Conservation (phyloP, 345 rosid species). For the Arabidopsis arenosa region DNA sequence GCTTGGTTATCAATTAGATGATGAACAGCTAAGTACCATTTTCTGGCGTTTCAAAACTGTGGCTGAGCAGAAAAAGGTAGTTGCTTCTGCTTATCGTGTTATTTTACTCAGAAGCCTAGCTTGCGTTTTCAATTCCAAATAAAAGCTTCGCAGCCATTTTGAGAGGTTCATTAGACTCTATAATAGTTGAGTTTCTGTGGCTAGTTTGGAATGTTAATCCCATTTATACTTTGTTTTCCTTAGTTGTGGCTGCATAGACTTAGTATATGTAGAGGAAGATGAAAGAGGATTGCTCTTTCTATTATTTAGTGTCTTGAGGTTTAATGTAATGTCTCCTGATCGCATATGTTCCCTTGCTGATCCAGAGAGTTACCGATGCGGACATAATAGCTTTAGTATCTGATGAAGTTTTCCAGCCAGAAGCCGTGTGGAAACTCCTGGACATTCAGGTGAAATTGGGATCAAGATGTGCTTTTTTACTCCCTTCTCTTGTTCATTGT, state of each 20-base stretch:
- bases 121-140: not conserved
- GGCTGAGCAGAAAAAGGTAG: conserved; percentile 92
- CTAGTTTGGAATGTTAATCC: not conserved
- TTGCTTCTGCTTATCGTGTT: conserved; percentile 1
- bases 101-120: not conserved
- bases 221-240: not conserved
- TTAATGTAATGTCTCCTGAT: conserved; percentile 34
- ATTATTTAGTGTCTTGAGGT: not conserved
- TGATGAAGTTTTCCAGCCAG: conserved; percentile 98
- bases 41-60: conserved; percentile 93
- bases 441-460: conserved; percentile 73
- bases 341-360: conserved; percentile 33
- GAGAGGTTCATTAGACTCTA: not conserved
- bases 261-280: conserved; percentile 11
- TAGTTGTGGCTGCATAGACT: conserved; percentile 1
- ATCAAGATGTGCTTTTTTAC: not conserved
- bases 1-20: conserved; percentile 88
- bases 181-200: not conserved
- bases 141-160: not conserved
- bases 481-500: not conserved
- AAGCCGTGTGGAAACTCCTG: conserved; percentile 74
- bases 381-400: conserved; percentile 90
- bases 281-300: conserved; percentile 4
- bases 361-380: conserved; percentile 85
- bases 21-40: conserved; percentile 68